A percentile compares a stretch with the other conserved stretches of the same genome.
Evolutionary conservation across 768 basidiomycete species (phyloP).

Genomic region (Mycena amicta): DNA sequence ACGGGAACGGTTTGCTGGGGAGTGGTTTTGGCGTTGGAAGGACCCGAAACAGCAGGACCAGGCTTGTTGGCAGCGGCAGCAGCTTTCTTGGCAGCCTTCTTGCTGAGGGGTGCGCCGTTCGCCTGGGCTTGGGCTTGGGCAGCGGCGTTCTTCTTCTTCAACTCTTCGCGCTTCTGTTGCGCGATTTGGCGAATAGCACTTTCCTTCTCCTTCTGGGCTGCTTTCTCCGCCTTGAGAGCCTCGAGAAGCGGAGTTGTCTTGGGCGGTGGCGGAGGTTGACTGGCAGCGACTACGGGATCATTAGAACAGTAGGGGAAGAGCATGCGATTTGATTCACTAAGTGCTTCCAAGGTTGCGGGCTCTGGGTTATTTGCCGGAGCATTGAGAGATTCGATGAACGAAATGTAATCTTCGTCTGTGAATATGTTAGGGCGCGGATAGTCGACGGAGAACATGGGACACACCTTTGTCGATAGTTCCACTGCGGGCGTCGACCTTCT

Average conservation of each 20-base stretch:
- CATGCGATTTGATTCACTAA: constrained; percentile 46
- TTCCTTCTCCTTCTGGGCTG: constrained; percentile 71
- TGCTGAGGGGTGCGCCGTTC: constrained; percentile 21
- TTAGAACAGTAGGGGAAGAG: no score
- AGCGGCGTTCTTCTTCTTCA: constrained; percentile 37
- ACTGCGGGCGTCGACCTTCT: constrained; percentile 77
- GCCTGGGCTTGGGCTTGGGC: constrained; percentile 17
- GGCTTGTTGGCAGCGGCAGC: constrained; percentile 27
- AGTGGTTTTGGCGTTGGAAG: constrained; percentile 26
- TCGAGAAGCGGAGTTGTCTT: constrained; percentile 92
- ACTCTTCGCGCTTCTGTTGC: constrained; percentile 61
- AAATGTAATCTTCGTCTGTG: constrained; percentile 80
- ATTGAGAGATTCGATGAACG: constrained; percentile 78
- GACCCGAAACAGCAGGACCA: constrained; percentile 22
- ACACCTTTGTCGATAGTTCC: constrained; percentile 90
- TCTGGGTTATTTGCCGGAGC: constrained; percentile 50
- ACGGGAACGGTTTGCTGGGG: constrained; percentile 19
- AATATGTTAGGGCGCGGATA: background rate
- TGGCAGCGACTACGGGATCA: constrained; percentile 57
- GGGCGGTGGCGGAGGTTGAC: constrained; percentile 59
- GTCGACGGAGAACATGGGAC: constrained; percentile 17
- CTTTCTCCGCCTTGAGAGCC: constrained; percentile 85
- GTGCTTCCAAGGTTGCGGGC: constrained; percentile 61
- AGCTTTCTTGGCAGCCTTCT: constrained; percentile 41
- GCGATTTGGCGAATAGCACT: constrained; percentile 71